A percentile compares a stretch with the other conserved stretches of the same genome.
Evolutionary conservation across 2,329 filamentous ascomycete genomes (phyloP).

Genomic region (Pseudogymnoascus sp.): DNA sequence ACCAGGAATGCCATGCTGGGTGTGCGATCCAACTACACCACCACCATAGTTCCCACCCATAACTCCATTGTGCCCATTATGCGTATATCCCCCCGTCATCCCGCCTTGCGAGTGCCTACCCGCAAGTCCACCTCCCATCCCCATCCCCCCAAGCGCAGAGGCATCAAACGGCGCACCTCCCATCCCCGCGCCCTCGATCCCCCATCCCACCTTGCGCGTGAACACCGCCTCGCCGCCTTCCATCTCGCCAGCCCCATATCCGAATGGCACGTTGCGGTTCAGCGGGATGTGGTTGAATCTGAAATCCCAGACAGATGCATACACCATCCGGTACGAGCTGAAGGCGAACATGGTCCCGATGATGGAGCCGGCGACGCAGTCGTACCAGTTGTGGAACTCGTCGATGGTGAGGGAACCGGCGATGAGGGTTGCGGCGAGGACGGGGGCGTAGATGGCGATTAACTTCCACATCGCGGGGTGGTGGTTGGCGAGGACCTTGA

Average conservation of each 20-base stretch:
- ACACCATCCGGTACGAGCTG: conserved; percentile 58
- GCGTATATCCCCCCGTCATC: background rate
- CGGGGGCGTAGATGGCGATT: conserved; percentile 53
- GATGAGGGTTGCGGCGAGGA: conserved; percentile 61
- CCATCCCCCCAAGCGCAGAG: background rate
- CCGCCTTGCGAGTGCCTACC: background rate
- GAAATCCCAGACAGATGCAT: conserved; percentile 62
- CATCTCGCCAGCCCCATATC: conserved; percentile 37
- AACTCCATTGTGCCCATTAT: background rate
- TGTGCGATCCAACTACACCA: background rate
- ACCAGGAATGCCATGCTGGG: background rate
- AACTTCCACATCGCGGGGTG: conserved; percentile 70
- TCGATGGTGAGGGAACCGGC: conserved; percentile 64
- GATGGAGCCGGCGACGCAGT: conserved; percentile 56
- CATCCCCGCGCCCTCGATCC: conserved; percentile 32
- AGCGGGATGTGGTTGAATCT: conserved; percentile 59
- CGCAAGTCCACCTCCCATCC: background rate
- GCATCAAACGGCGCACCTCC: conserved; percentile 9
- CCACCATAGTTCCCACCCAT: background rate
- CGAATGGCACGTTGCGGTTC: conserved; percentile 47
- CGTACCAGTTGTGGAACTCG: conserved; percentile 70
- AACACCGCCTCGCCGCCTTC: conserved; percentile 48
- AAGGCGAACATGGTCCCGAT: conserved; percentile 61
- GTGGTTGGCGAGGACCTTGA: conserved; percentile 67
- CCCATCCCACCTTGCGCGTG: conserved; percentile 55